Base-by-base conservation (phyloP, 208 protist species). In the Vickermania spadyakhi region DNA sequence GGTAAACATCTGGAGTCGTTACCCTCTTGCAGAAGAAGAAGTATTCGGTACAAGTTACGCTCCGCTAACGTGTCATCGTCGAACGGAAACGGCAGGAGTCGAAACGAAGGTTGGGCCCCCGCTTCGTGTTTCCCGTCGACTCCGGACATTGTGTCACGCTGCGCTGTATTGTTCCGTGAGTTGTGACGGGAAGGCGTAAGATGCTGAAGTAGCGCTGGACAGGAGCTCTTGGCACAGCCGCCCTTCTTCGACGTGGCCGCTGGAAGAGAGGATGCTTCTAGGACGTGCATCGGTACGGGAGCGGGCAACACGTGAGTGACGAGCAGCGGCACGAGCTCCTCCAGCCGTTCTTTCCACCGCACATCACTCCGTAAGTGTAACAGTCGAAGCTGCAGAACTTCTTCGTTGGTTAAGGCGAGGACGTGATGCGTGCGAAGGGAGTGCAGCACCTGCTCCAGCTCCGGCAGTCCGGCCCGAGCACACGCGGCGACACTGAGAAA, bases 11-110 rank as follows among this genome's bases (percentile, higher is more conserved):
- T 41, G 1, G 72, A 31, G 58, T 90, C 73, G 60, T 89, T 82
- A 29, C 62, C 61, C 60, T 90, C 86, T 52, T 93, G 83, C 28
- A 93, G 63, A 14, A 87, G 57, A 27, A 82, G 73, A 65, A 93
- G 66, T 18, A 83, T 28, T 41, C 77, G 70, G 58, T 77, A 42
- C 22, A 75, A 58, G 57, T 86, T 85, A 5, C 86, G 72, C n/a
- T 71, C 28, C 26, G 86, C 83, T 25, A 86, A 45, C 11, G 36
- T 18, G 36, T 45, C 18, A 45, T 45, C 36, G 11, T 45, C 36
- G 7, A 45, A 18, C 36, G 36, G 36, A 45, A 45, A 45, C 11
- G 7, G 11, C 18, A 18, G 36, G 36, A 45, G 36, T 18, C 18
- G 36, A 7, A n/a, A 18, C 36, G 7, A 18, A 7, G 7, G 36